Conservation (phyloP, 345 rosid species). For the Eucalyptus urophylla region DNA sequence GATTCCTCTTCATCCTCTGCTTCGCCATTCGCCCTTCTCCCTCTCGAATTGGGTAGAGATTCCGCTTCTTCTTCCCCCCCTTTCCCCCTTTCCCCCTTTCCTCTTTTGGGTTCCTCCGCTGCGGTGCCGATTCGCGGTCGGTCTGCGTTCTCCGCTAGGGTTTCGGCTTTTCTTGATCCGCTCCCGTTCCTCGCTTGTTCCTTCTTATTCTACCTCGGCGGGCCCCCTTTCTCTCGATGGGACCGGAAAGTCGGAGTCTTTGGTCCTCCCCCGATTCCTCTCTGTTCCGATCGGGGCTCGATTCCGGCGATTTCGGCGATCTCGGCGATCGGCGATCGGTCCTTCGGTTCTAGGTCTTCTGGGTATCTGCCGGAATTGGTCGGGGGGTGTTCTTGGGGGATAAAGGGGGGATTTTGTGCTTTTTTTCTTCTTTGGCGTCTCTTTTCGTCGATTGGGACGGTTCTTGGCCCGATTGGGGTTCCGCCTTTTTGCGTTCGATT, state of each 20-base stretch:
- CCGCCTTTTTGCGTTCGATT: neutral
- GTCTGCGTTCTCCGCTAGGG: neutral
- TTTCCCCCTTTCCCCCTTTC: neutral
- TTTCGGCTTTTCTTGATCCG: neutral
- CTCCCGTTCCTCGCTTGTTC: neutral
- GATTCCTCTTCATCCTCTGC: neutral
- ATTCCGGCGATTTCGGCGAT: neutral
- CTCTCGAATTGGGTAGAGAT: neutral
- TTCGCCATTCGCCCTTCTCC: neutral
- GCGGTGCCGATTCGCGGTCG: neutral
- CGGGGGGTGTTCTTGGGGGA: neutral
- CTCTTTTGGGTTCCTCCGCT: neutral
- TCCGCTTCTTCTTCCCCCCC: neutral
- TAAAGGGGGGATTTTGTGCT: neutral
- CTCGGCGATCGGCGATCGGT: neutral
- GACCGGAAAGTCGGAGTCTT: neutral
- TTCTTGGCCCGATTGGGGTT: neutral
- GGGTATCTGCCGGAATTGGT: neutral
- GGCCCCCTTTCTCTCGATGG: neutral
- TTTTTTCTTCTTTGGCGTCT: neutral
- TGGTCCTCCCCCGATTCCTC: neutral
- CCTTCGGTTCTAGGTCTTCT: neutral
- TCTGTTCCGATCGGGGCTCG: neutral
- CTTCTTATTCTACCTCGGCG: no score
- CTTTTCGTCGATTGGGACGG: neutral